Evolutionary conservation across 495 filamentous ascomycete genomes (phyloP), one percentile per base, ranked within the genome.

Genomic region (Viridothelium virens): DNA sequence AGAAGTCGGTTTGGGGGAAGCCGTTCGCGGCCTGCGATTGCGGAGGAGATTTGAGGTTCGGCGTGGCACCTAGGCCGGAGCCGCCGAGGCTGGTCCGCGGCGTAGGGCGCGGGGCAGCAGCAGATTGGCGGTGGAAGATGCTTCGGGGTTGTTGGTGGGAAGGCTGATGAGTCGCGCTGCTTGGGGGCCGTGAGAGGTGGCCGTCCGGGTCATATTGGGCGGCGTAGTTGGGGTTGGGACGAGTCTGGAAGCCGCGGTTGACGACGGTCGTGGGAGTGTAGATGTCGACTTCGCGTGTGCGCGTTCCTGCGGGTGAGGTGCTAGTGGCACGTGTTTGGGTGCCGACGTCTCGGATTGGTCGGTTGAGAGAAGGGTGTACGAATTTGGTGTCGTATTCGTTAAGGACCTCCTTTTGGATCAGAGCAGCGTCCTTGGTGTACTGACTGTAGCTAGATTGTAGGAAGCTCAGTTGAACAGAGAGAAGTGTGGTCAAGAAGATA

Each of bases 311-410:
- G 18, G 72, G 68, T 7, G 69, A 50, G 16, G 70, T 74, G 2
- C 69, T 38, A 31, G 71, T 74, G 47, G 77, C 69, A 9, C 74
- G 68, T 7, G 68, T 75, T 71, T 97, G 92, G 0, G 86, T 91
- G 10, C 84, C 89, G 5, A 94, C 92, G 73, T 97, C 91, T 68
- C 94, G 85, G 71, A 90, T 87, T 18, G 88, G 81, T 10, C 85
- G 87, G 66, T 93, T 88, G 9, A 95, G 84, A n/a, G 87, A 82
- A 10, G 95, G 94, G 73, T 95, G 91, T 2, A 98, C 94, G 68
- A 85, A 96, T 80, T 97, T 97, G 61, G 85, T 89, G 75, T 98
- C 91, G 76, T 98, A 98, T 77, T 98, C 94, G 73, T 91, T 86
- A 78, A 97, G 77, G 6, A 98, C 92, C 75, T 96, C 91, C 68